Evolutionary conservation across 225 moss, liverwort and hornwort species (phyloP), one percentile per base, ranked within the genome.

Genomic region (Climacium dendroides): DNA sequence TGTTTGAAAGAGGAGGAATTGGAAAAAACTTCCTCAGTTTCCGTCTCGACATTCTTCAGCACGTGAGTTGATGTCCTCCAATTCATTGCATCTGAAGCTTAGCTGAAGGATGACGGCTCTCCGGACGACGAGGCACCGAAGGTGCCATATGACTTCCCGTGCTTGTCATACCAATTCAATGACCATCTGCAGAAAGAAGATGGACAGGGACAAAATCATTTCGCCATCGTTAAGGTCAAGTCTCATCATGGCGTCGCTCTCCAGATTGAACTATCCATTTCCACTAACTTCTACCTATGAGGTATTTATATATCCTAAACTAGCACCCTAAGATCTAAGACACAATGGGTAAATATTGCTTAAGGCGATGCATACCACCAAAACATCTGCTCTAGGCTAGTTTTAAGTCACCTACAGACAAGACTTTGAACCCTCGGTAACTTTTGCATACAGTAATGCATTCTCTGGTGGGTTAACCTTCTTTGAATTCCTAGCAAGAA

Each of bases 161-260:
- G 85, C 90, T 92, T 92, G 92, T 95, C 94, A 89, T 79, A 95
- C 90, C 79, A 86, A 71, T 87, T 88, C 90, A 95, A 94, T 71
- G 43, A 83, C 95, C 95, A 95, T 93, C 95, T 95, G 93, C 94
- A 93, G 89, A 88, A 83, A 91, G 91, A 88, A 82, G 92, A 89
- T 91, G 92, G 88, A 91, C 85, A 93, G 39, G 76, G 87, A 80
- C 54, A 88, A 85, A 59, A 93, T 71, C 89, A 87, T 88, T 90
- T 87, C 74, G 52, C 89, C 82, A 82, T 90, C 64, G 54, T 83
- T 61, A 83, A 15, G 74, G 41, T 48, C 72, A 79, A 72, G 83
- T 82, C 70, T 80, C 67, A 30, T 80, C 39, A 87, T 73, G 78
- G 78, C 52, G 50, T 88, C 70, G 82, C 57, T 79, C 90, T 79